Evolutionary conservation across 805 yeast genomes (phyloP).

Genomic region (Tetrapisispora fleetii): DNA sequence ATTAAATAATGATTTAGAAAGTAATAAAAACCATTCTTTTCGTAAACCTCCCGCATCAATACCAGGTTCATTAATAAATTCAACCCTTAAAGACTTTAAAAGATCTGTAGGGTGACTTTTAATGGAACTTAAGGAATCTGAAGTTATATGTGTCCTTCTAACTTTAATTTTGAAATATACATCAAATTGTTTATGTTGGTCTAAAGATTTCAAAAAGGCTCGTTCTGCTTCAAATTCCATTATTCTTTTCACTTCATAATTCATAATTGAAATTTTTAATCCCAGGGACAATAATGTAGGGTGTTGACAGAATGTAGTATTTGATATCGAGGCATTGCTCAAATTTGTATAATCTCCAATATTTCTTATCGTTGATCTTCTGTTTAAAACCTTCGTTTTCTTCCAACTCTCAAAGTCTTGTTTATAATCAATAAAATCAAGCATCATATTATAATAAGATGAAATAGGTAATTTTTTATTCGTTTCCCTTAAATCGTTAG

Average conservation of each 20-base stretch:
- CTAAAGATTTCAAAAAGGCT: conserved; percentile 70
- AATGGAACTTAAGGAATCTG: conserved; percentile 63
- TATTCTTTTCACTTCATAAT: conserved; percentile 66
- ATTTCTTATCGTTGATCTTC: conserved; percentile 1
- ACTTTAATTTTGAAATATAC: conserved; percentile 62
- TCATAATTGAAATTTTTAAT: conserved; percentile 68
- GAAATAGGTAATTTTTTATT: conserved; percentile 30
- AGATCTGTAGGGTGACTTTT: conserved; percentile 48
- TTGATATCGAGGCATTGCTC: conserved; percentile 8
- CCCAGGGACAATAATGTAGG: conserved; percentile 80
- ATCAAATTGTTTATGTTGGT: conserved; percentile 49
- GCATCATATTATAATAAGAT: conserved; percentile 57
- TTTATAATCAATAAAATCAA: conserved; percentile 67
- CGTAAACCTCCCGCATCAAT: conserved; percentile 91
- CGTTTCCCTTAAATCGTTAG: conserved; percentile 31
- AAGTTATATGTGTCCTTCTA: conserved; percentile 54
- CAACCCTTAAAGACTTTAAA: conserved; percentile 66
- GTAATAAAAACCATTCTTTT: conserved; percentile 84
- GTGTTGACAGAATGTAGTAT: conserved; percentile 64
- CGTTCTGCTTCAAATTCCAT: conserved; percentile 87
- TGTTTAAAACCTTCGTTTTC: not conserved
- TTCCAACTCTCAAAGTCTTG: conserved; percentile 79
- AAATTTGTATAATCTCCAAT: not conserved
- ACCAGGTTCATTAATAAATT: conserved; percentile 83
- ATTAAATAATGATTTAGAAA: conserved; percentile 60